phyloP scores from a whole-genome alignment of 139 green algal species.

The Tetradesmus lagerheimii region DNA sequence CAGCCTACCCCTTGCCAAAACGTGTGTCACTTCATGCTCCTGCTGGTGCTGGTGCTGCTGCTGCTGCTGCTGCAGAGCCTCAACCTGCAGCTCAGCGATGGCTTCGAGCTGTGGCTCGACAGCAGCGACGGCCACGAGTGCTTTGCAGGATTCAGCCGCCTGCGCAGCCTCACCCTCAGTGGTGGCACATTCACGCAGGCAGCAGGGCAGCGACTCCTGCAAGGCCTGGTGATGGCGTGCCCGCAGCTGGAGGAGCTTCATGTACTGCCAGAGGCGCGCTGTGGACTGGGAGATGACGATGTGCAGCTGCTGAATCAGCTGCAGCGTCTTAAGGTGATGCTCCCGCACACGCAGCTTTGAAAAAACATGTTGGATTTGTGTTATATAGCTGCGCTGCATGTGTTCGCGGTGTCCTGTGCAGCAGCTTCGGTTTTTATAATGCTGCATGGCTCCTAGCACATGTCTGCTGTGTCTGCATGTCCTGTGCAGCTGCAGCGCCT shows the following conservation, averaged over 20 bases:
- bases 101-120: conserved; percentile 38
- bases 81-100: conserved; percentile 44
- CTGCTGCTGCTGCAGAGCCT: conserved; percentile 27
- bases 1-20: too few relatives aligned
- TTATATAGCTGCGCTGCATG: too few relatives aligned
- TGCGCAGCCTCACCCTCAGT: conserved; percentile 1
- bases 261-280: conserved; percentile 40
- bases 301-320: conserved; percentile 21
- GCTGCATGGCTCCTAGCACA: too few relatives aligned
- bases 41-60: neutral
- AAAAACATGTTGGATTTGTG: too few relatives aligned
- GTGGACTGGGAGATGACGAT: conserved; percentile 36
- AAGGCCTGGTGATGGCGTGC: conserved; percentile 23
- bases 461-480: too few relatives aligned
- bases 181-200: conserved; percentile 27
- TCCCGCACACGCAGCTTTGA: too few relatives aligned
- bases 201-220: conserved; percentile 22
- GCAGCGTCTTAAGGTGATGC: conserved; percentile 29
- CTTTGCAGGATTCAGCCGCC: neutral
- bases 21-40: neutral
- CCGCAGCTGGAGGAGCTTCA: conserved; percentile 46
- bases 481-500: too few relatives aligned
- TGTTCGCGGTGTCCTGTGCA: too few relatives aligned
- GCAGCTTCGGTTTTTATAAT: too few relatives aligned
- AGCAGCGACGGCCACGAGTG: neutral